Percentiles rank a stretch among this genome's conserved stretches.
phyloP scores from a whole-genome alignment of 2,329 filamentous ascomycete genomes.

The Periconia digitata region DNA sequence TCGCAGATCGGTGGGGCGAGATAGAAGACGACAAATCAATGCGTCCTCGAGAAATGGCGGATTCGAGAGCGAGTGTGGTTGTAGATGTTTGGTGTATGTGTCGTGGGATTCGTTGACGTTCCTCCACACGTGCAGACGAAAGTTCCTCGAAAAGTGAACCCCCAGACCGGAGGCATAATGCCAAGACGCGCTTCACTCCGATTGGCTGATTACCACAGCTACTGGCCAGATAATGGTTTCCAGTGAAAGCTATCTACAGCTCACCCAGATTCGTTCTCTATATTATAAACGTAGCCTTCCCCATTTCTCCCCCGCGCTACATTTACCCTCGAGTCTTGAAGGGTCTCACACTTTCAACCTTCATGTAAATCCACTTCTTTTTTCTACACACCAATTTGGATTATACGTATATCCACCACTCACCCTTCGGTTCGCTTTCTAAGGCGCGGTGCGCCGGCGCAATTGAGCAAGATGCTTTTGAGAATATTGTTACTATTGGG shows the following conservation, averaged over 20 bases:
- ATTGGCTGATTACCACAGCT: slow-evolving; percentile 26
- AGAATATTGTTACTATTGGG: slow-evolving; percentile 47
- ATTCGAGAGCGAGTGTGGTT: slow-evolving; percentile 2
- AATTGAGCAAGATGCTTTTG: slow-evolving; percentile 43
- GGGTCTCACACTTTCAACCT: too few relatives aligned
- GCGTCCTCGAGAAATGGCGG: slow-evolving; percentile 11
- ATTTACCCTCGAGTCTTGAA: background rate
- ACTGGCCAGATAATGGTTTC: slow-evolving; percentile 21
- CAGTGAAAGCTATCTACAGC: slow-evolving; percentile 16
- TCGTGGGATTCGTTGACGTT: too few relatives aligned
- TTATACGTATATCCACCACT: background rate
- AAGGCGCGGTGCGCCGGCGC: slow-evolving; percentile 10
- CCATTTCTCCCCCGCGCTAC: slow-evolving; percentile 4
- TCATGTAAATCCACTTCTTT: slow-evolving; percentile 16
- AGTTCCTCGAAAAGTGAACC: slow-evolving; percentile 29
- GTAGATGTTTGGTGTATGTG: slow-evolving; percentile 17
- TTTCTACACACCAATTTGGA: background rate
- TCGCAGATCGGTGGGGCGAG: background rate
- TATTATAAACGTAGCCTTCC: background rate
- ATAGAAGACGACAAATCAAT: slow-evolving; percentile 21
- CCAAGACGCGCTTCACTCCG: slow-evolving; percentile 25
- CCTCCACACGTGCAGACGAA: too few relatives aligned
- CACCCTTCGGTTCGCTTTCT: slow-evolving; percentile 7
- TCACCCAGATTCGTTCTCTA: slow-evolving; percentile 6
- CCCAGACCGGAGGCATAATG: slow-evolving; percentile 1